phyloP scores from a whole-genome alignment of 306 rosid genomes.

The Dryas octopetala region DNA sequence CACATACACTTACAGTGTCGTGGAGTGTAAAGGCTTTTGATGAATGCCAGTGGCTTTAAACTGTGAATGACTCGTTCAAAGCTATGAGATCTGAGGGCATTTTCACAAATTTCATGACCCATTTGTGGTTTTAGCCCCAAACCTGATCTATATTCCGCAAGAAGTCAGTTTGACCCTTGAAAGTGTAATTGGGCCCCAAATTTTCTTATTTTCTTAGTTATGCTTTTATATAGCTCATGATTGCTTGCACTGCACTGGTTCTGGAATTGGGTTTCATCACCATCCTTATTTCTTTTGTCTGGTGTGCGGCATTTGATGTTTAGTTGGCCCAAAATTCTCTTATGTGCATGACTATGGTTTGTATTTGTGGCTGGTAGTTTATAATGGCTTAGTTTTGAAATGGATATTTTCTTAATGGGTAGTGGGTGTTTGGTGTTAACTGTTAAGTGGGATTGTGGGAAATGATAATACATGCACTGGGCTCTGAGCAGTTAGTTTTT shows the following conservation, averaged over 20 bases:
- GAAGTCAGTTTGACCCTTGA: not conserved
- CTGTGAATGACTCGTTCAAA: constrained; percentile 20
- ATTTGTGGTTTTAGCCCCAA: not conserved
- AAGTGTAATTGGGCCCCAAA: not conserved
- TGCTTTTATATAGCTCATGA: not conserved
- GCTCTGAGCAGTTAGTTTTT: no score
- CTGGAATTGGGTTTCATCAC: not conserved
- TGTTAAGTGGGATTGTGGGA: no score
- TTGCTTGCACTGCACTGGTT: not conserved
- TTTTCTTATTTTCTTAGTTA: not conserved
- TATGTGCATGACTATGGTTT: no score
- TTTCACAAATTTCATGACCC: not conserved
- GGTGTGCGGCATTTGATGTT: not conserved
- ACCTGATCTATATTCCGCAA: not conserved
- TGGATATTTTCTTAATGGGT: no score
- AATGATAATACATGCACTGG: no score
- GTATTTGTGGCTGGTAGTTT: no score
- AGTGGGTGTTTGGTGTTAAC: no score
- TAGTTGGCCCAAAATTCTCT: not conserved
- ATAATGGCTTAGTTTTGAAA: no score
- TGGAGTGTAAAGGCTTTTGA: constrained; percentile 28
- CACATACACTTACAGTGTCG: not conserved
- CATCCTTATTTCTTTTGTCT: not conserved
- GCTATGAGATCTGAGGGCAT: constrained; percentile 43
- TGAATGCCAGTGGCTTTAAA: constrained; percentile 20